Evolutionary conservation across 345 rosid genomes (phyloP).

Genomic region (Salix suchowensis): DNA sequence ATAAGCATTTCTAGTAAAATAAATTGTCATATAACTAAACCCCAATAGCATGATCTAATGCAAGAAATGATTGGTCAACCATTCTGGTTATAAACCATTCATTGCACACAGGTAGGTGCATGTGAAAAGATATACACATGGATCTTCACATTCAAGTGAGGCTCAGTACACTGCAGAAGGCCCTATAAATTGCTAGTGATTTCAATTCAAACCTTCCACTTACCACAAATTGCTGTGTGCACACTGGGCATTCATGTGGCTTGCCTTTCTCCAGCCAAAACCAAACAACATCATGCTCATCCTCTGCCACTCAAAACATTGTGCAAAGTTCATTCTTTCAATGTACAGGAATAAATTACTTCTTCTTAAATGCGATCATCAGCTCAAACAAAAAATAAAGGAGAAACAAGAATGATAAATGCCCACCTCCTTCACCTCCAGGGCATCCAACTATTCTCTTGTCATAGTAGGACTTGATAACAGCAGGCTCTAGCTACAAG

Average conservation of each 20-base stretch:
- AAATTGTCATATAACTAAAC: not conserved
- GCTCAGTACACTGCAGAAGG: not conserved
- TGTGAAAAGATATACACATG: not conserved
- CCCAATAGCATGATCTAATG: not conserved
- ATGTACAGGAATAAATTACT: not conserved
- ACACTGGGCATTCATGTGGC: slow-evolving; percentile 77
- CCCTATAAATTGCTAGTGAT: not conserved
- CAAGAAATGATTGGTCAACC: not conserved
- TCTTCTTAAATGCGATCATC: not conserved
- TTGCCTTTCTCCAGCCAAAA: slow-evolving; percentile 94
- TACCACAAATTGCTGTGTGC: slow-evolving; percentile 83
- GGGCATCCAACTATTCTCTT: slow-evolving; percentile 89
- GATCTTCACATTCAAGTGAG: not conserved
- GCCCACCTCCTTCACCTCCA: slow-evolving; percentile 78
- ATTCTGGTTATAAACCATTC: not conserved
- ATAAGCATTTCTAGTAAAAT: not conserved
- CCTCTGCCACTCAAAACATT: slow-evolving; percentile 45
- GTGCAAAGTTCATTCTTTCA: not conserved
- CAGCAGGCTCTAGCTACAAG: slow-evolving; percentile 67
- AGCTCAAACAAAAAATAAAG: not conserved
- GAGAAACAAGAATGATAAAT: not conserved
- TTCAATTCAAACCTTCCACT: slow-evolving; percentile 20
- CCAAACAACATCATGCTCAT: slow-evolving; percentile 95
- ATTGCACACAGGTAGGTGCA: not conserved
- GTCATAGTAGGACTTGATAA: slow-evolving; percentile 64